Conservation (phyloP, 2,329 filamentous ascomycete genomes). For the Colletotrichum orchidophilum region DNA sequence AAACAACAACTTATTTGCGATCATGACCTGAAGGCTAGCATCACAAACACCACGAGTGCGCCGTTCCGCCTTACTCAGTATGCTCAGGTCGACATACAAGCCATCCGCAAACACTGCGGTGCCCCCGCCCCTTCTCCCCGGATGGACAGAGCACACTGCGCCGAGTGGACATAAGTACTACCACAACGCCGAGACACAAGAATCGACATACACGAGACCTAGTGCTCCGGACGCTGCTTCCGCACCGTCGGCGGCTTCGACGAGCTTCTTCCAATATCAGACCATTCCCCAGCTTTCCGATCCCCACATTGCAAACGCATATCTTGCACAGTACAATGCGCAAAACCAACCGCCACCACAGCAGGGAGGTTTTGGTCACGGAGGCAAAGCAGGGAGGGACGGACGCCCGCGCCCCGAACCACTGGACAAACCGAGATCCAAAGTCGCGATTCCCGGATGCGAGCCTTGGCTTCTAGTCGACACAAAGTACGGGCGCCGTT, state of each 20-base stretch:
- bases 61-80: conserved; percentile 42
- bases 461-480: conserved; percentile 93
- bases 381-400: conserved; percentile 63
- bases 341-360: conserved; percentile 48
- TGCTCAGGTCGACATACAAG: conserved; percentile 83
- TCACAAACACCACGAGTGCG: neutral
- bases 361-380: conserved; percentile 54
- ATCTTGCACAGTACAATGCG: conserved; percentile 63
- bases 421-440: conserved; percentile 82
- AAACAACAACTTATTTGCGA: neutral
- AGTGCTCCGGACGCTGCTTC: conserved; percentile 42
- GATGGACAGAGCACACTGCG: conserved; percentile 94
- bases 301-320: conserved; percentile 67
- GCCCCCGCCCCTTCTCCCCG: conserved; percentile 72
- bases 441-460: conserved; percentile 80
- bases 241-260: conserved; percentile 36
- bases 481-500: conserved; percentile 88
- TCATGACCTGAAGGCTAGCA: neutral
- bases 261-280: conserved; percentile 54
- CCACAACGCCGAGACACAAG: conserved; percentile 82
- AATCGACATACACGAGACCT: conserved; percentile 90
- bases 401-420: conserved; percentile 71
- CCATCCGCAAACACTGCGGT: conserved; percentile 54
- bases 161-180: conserved; percentile 90
- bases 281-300: conserved; percentile 58